Evolutionary conservation across 345 rosid genomes (phyloP), one percentile per base, ranked within the genome.

Genomic region (Euphorbia tirucalli): DNA sequence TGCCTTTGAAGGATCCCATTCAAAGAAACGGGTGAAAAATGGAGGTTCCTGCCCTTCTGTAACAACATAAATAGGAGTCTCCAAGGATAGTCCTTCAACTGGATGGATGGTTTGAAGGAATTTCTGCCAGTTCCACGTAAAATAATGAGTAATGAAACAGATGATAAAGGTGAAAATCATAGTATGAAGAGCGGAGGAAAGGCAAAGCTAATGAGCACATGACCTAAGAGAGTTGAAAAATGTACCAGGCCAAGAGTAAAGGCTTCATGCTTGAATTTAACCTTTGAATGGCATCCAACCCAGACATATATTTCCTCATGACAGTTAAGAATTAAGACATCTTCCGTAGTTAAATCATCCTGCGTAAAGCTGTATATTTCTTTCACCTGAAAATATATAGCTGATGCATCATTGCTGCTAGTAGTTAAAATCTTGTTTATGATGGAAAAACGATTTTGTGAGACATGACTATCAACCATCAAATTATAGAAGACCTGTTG

Each of bases 341-440:
- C 98, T 81, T 93, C 98, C 19, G 98, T 90, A 28, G 91, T 87
- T 71, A 93, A 82, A 82, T 93, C 96, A 75, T 89, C 96, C 83
- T 90, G 97, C n/a, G 87, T 82, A 76, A 87, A 92, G 80, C 83
- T 92, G 85, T 85, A 86, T 80, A 92, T 80, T 75, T 90, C 97
- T 66, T 86, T 89, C 67, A 85, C 89, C 98, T 90, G 86, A 74
- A 77, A 74, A 35, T 10, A 32, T 54, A 16, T 50, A 39, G 49
- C 44, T 43, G 30, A 24, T 50, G 60, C 32, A 62, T 58, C 49
- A 65, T 37, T 55, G 19, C 18, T 28, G 21, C 39, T 28, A 2
- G 21, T 6, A n/a, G 4, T 55, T 69, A 5, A 6, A 44, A 24
- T 24, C 41, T 48, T 16, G 25, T 60, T 28, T 50, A 41, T 8